Evolutionary conservation across 306 rosid species (phyloP).

Genomic region (Biancaea sappan): DNA sequence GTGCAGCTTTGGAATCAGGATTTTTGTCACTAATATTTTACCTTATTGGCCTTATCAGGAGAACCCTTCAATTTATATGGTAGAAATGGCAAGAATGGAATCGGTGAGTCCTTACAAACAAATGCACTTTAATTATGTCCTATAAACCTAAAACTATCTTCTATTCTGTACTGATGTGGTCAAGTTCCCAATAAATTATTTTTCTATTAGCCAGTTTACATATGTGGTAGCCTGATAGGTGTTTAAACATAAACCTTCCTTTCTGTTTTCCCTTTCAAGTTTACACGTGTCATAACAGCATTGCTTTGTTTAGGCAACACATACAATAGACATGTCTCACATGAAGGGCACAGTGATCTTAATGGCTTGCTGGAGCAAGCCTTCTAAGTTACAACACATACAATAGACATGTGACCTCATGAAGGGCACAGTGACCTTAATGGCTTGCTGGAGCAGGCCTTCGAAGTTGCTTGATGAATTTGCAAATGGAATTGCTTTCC

Average conservation of each 20-base stretch:
- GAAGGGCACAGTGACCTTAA: background rate
- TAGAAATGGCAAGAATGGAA: conserved; percentile 77
- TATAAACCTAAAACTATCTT: background rate
- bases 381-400: conserved; percentile 9
- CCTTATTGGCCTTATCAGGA: conserved; percentile 55
- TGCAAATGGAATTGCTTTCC: conserved; percentile 24
- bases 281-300: background rate
- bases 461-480: conserved; percentile 17
- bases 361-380: conserved; percentile 2
- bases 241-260: background rate
- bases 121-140: conserved; percentile 18
- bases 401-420: conserved; percentile 15
- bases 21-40: conserved; percentile 33
- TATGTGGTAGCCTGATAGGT: background rate
- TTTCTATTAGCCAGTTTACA: conserved; percentile 1
- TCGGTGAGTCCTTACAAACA: conserved; percentile 60
- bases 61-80: conserved; percentile 76
- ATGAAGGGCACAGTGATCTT: background rate
- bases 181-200: conserved; percentile 4
- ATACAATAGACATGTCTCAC: conserved; percentile 16
- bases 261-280: conserved; percentile 31
- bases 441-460: conserved; percentile 3
- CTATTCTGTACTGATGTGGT: background rate
- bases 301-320: background rate
- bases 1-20: conserved; percentile 23